Base-by-base conservation (phyloP, 441 rosid species). In the Viola pubescens region DNA sequence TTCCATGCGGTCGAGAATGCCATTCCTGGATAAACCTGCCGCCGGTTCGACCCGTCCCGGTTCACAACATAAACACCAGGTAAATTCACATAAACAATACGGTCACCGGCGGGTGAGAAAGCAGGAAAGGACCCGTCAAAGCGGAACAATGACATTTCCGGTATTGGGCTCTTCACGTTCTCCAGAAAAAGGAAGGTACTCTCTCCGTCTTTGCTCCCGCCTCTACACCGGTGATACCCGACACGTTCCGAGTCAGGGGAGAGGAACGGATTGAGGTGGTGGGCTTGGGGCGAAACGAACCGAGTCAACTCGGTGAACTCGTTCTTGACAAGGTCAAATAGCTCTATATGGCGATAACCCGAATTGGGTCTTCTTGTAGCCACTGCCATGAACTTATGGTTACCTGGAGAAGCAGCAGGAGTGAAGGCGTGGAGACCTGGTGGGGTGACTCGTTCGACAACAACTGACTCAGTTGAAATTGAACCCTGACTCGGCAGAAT, bases 31-130 rank as follows among this genome's bases (percentile, higher is more conserved):
- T 70, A 86, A 48, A 84, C 86, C 73, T 70, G 56, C 0, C 81
- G 75, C 64, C 64, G 73, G 68, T 78, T 77, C 19, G 96, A 80
- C 37, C 98, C 98, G 54, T 91, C 94, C 26, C 67, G 74, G 69
- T 88, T 73, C 67, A 81, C 98, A 42, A 91, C 92, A n/a, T 78
- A 83, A 9, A 91, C 70, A 6, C 98, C 98, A 4, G 96, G 98
- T 73, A 86, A 79, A 7, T 70, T 72, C 10, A 85, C 87, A 60
- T 66, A 88, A 4, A 91, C 96, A 47, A 91, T 82, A 0, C 88
- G 84, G 45, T 83, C 86, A 58, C 97, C 96, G 0, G 38, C 40
- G 0, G 87, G 82, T 41, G 97, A 86, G 79, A 89, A 91, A 1
- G 96, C 81, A 5, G 96, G 98, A 55, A 88, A 91, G 3, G 92